Evolutionary conservation across 2,329 filamentous ascomycete genomes (phyloP), one percentile per base, ranked within the genome.

Genomic region (Periconia sp.): DNA sequence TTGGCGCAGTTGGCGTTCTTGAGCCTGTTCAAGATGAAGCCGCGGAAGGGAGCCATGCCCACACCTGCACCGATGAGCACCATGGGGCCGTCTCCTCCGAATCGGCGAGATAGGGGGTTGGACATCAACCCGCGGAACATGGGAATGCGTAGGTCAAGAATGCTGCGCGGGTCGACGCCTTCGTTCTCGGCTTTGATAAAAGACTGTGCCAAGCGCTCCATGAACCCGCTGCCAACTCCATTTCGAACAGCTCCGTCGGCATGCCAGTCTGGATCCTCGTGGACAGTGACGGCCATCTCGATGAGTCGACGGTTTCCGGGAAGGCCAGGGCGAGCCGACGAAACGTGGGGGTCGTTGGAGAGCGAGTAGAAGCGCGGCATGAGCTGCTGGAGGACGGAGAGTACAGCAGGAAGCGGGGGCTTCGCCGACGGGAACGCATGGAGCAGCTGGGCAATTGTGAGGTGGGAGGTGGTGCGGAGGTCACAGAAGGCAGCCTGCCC

Each of bases 41-140:
- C 94, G 35, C 94, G 86, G 85, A 99, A 99, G 0, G 94, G 94
- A 9, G 94, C 94, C 70, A 99, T 92, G 52, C 94, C 94, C 16
- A 99, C 94, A 41, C 94, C 94, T 4, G 94, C 94, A 22, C 94
- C 94, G 58, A 99, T 96, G 34, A 99, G 82, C 25, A 99, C 85
- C 94, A 99, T 99, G 0, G 94, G 94, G 0, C 94, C 94, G 67
- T 99, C 92, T 3, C 88, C 86, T 38, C 90, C 87, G 65, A 97
- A 99, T 65, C 96, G 85, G 65, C 86, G 87, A 9, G 92, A 94
- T 1, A 99, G 81, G 0, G 94, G 94, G 69, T 99, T 99, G 49
- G 91, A 86, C 94, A 99, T 99, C 30, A 99, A 78, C 1, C 94
- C 94, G 63, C 95, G 91, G 82, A 99, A 99, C 89, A 99, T 96